These are phyloP conservation scores for Neurospora sp. DNA, from an alignment of 495 filamentous ascomycete species.

Conservation along the genomic window DNA sequence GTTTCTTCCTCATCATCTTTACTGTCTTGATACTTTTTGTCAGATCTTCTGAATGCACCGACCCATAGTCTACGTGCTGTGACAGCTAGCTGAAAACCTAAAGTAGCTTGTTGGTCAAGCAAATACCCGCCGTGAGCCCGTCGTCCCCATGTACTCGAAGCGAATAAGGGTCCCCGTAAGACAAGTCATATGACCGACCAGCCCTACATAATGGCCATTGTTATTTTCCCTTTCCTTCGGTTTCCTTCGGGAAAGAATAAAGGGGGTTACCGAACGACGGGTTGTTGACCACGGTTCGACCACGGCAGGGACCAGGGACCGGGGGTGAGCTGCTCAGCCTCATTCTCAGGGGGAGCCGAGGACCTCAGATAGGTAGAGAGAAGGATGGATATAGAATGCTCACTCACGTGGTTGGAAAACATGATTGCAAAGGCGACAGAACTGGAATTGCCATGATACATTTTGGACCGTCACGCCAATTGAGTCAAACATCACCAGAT, in stretches of 20 bases:
- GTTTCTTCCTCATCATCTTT: no score
- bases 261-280: background rate
- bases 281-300: background rate
- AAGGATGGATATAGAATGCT: background rate
- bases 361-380: background rate
- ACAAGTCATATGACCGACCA: background rate
- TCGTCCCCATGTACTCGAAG: no score
- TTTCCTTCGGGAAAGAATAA: background rate
- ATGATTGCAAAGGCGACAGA: no score
- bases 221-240: background rate
- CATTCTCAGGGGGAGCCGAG: background rate
- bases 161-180: no score
- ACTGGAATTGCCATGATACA: no score
- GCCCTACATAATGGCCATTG: background rate
- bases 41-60: no score
- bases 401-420: background rate
- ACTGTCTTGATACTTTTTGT: no score
- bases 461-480: no score
- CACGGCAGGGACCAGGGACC: background rate
- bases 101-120: no score
- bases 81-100: no score
- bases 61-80: no score
- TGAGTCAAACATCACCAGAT: background rate
- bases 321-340: background rate
- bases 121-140: no score